Conservation (phyloP, 108 stramenopile genomes). For the Schizochytrium sp. region DNA sequence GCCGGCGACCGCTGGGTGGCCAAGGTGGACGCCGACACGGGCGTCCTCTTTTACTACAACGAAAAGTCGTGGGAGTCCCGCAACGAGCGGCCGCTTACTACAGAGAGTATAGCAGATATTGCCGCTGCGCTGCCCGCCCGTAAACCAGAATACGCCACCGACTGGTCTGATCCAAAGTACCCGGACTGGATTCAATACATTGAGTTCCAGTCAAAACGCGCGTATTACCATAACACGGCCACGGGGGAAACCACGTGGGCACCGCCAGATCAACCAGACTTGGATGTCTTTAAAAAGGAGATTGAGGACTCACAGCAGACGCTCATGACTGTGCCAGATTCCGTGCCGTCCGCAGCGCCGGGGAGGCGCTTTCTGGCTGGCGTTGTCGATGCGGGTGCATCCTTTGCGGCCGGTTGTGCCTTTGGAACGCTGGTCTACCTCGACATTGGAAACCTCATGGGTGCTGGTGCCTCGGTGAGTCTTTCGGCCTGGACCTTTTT, state of each 20-base stretch:
- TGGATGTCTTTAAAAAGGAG: not conserved
- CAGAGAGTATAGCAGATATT: not conserved
- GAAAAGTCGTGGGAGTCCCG: not conserved
- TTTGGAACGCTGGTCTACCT: not conserved
- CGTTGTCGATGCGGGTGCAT: not conserved
- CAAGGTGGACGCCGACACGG: not conserved
- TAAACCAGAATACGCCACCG: not conserved
- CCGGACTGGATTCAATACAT: constrained; percentile 7
- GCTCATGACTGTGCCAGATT: not conserved
- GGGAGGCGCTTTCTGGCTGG: not conserved
- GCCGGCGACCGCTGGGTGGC: not conserved
- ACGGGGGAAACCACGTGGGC: not conserved
- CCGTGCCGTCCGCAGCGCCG: not conserved
- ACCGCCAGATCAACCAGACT: not conserved
- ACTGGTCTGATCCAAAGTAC: not conserved
- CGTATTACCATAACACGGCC: not conserved
- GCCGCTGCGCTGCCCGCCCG: no score
- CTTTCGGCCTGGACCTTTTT: not conserved
- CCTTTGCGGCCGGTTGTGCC: not conserved
- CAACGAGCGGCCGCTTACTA: not conserved
- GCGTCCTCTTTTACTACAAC: not conserved
- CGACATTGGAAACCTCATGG: not conserved
- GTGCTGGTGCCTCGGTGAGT: not conserved
- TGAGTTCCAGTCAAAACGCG: not conserved
- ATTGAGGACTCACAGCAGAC: not conserved